Percentiles rank a stretch among this genome's conserved stretches.
These are phyloP conservation scores for Rhynchosporium secalis DNA, from an alignment of 2,329 filamentous ascomycete genomes.

Conservation along the genomic window DNA sequence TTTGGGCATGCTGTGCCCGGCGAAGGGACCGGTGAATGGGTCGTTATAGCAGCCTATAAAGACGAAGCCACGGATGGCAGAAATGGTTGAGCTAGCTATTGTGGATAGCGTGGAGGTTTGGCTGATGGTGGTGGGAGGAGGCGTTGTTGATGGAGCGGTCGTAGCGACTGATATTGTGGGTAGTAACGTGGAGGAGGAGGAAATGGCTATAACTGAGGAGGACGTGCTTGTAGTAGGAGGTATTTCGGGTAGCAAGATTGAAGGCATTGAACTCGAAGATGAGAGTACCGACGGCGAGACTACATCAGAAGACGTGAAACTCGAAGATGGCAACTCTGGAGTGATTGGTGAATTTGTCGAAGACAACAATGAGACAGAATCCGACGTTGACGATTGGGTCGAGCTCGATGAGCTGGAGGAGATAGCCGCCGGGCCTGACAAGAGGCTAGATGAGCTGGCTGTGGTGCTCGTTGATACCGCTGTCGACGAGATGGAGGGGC, in stretches of 20 bases:
- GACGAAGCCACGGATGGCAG: conserved; percentile 36
- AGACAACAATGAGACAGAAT: neutral
- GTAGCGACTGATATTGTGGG: conserved; percentile 17
- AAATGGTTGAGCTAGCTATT: conserved; percentile 1
- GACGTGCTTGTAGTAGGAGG: neutral
- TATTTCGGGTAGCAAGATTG: neutral
- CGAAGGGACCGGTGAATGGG: conserved; percentile 25
- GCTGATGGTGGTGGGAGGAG: neutral
- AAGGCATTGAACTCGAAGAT: neutral
- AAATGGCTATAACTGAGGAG: neutral
- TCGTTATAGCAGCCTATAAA: conserved; percentile 40
- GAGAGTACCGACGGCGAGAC: neutral
- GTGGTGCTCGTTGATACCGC: conserved; percentile 1
- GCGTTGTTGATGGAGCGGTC: neutral
- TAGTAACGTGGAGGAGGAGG: neutral
- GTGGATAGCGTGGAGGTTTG: neutral
- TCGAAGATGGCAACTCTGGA: neutral
- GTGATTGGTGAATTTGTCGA: neutral
- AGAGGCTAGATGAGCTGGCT: conserved; percentile 1
- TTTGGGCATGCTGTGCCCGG: conserved; percentile 39
- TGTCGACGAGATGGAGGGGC: neutral
- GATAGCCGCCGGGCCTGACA: conserved; percentile 12
- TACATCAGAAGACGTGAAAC: neutral
- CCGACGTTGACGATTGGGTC: neutral
- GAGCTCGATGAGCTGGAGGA: conserved; percentile 7